Conservation (phyloP, 129 eudicot species). For the Gnaphalium uliginosum region DNA sequence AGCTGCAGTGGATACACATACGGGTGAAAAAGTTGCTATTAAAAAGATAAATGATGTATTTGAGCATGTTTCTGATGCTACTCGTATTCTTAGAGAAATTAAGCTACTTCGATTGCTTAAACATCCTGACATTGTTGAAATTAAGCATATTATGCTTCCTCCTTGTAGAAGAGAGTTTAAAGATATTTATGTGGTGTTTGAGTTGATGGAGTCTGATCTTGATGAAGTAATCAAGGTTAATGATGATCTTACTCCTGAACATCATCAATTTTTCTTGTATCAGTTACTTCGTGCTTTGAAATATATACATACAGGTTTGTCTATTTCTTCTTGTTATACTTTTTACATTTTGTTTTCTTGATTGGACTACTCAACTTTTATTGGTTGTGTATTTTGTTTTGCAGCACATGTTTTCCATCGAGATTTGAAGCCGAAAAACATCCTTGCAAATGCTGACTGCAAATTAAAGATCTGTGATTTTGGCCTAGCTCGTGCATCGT, state of each 20-base stretch:
- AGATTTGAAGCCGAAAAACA: constrained; percentile 84
- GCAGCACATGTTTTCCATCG: constrained; percentile 85
- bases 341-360: constrained; percentile 13
- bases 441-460: constrained; percentile 95
- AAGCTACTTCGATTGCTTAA: constrained; percentile 76
- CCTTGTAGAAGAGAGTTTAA: constrained; percentile 90
- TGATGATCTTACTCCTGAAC: constrained; percentile 86
- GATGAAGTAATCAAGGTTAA: constrained; percentile 85
- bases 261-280: constrained; percentile 81
- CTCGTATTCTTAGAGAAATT: constrained; percentile 85
- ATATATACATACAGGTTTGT: constrained; percentile 77
- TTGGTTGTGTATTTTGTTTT: constrained; percentile 8
- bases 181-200: constrained; percentile 92
- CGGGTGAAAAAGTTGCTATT: constrained; percentile 84
- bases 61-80: constrained; percentile 92
- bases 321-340: background rate
- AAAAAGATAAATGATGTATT: constrained; percentile 80
- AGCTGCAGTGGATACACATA: constrained; percentile 89
- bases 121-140: constrained; percentile 85
- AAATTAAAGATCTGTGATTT: constrained; percentile 91
- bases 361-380: background rate
- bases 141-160: constrained; percentile 92
- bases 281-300: constrained; percentile 90
- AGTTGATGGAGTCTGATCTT: constrained; percentile 94
- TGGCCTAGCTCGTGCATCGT: constrained; percentile 89